Evolutionary conservation across 2,329 filamentous ascomycete species (phyloP).

Genomic region (Calonectria naviculata): DNA sequence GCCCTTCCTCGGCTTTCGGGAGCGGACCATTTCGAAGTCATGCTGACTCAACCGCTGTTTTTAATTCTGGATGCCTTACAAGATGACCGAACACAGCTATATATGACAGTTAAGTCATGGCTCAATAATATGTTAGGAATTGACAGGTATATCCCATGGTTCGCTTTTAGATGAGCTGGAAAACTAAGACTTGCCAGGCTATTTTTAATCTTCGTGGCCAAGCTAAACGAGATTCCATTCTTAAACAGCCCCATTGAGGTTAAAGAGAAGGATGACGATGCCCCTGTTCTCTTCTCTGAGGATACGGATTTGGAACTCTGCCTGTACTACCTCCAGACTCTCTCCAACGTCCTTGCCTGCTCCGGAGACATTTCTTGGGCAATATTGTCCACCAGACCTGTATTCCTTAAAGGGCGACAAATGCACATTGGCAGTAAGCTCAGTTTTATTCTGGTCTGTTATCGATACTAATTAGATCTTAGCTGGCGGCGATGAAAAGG

Average conservation of each 20-base stretch:
- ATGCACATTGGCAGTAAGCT: slow-evolving; percentile 62
- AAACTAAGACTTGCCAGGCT: slow-evolving; percentile 55
- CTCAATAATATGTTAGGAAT: slow-evolving; percentile 74
- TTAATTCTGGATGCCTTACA: slow-evolving; percentile 82
- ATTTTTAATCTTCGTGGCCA: slow-evolving; percentile 69
- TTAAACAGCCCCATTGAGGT: slow-evolving; percentile 44
- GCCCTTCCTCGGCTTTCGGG: slow-evolving; percentile 60
- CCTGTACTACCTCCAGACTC: slow-evolving; percentile 80
- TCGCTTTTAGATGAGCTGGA: not conserved
- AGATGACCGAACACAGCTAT: slow-evolving; percentile 78
- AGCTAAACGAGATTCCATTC: slow-evolving; percentile 67
- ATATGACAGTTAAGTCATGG: slow-evolving; percentile 84
- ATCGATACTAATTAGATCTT: slow-evolving; percentile 32
- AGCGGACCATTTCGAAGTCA: slow-evolving; percentile 73
- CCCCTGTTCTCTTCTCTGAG: slow-evolving; percentile 50
- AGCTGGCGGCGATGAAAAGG: slow-evolving; percentile 64
- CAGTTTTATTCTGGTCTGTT: not conserved
- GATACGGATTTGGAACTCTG: slow-evolving; percentile 81
- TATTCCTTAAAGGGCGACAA: slow-evolving; percentile 41
- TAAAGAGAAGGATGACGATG: slow-evolving; percentile 27
- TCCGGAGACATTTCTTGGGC: slow-evolving; percentile 75
- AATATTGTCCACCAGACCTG: slow-evolving; percentile 71
- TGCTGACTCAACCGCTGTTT: slow-evolving; percentile 85
- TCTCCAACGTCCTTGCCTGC: slow-evolving; percentile 79
- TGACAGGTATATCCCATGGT: slow-evolving; percentile 62